A percentile compares a stretch with the other conserved stretches of the same genome.
Conservation (phyloP, 257 asterid species). For the Ocimum tenuiflorum region DNA sequence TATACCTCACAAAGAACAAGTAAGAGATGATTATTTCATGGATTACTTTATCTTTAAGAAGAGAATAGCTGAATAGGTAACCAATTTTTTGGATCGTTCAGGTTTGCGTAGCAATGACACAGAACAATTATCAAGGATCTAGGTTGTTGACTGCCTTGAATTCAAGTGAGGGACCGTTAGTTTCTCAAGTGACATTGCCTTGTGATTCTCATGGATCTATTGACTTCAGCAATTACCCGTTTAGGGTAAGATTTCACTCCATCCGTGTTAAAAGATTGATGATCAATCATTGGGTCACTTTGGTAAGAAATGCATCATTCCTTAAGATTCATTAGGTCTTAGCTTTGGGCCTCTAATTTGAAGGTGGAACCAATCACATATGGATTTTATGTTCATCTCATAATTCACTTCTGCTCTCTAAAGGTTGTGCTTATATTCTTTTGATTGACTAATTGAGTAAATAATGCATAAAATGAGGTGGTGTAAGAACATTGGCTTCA, state of each 20-base stretch:
- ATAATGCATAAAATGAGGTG: neutral
- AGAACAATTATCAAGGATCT: slow-evolving; percentile 64
- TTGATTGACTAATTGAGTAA: neutral
- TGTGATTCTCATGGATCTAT: slow-evolving; percentile 89
- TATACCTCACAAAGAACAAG: slow-evolving; percentile 67
- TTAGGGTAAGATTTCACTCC: slow-evolving; percentile 58
- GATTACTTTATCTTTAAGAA: neutral
- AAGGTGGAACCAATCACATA: neutral
- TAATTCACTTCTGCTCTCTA: neutral
- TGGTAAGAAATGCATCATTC: slow-evolving; percentile 4
- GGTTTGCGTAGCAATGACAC: slow-evolving; percentile 71
- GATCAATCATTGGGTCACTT: slow-evolving; percentile 2
- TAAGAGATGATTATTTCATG: slow-evolving; percentile 25
- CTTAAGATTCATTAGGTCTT: neutral
- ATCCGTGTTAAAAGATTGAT: slow-evolving; percentile 2
- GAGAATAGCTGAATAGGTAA: neutral
- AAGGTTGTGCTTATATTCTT: neutral
- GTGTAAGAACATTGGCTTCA: neutral
- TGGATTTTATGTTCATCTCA: slow-evolving; percentile 4
- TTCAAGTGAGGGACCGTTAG: slow-evolving; percentile 53
- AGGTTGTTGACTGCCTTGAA: slow-evolving; percentile 38
- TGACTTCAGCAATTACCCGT: slow-evolving; percentile 76
- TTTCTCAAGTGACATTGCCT: slow-evolving; percentile 84
- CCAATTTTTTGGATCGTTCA: slow-evolving; percentile 26
- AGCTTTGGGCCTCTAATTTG: slow-evolving; percentile 1